Evolutionary conservation across 176 grass and related monocot genomes (phyloP).

Genomic region (Phoenix dactylifera): DNA sequence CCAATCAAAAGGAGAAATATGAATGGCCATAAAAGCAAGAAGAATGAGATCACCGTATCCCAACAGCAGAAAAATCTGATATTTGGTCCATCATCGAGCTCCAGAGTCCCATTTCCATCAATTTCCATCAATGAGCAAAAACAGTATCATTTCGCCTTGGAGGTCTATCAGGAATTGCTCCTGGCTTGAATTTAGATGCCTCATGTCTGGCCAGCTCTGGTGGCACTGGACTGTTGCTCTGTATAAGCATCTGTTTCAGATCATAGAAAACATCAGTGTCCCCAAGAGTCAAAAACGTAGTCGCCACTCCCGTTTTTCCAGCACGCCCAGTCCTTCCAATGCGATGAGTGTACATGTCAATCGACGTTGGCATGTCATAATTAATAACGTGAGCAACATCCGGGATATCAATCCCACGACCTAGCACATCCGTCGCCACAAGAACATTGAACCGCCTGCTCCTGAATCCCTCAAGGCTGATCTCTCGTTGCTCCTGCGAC

Average conservation of each 20-base stretch:
- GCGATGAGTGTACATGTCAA: conserved; percentile 92
- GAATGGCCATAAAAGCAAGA: too few relatives aligned
- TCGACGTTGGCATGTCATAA: conserved; percentile 73
- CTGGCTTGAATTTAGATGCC: conserved; percentile 93
- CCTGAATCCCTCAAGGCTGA: conserved; percentile 88
- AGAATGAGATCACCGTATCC: too few relatives aligned
- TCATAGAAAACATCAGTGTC: conserved; percentile 94
- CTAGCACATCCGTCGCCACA: conserved; percentile 92
- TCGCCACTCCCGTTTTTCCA: conserved; percentile 83
- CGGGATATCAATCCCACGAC: conserved; percentile 98
- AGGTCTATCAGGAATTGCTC: conserved; percentile 74
- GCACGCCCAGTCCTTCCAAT: conserved; percentile 94
- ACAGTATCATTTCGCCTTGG: conserved; percentile 83
- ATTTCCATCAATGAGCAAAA: conserved; percentile 37
- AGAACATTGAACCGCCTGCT: conserved; percentile 95
- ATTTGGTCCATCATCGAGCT: too few relatives aligned
- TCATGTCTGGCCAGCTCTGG: conserved; percentile 95
- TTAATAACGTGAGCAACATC: conserved; percentile 98
- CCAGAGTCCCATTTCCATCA: not conserved
- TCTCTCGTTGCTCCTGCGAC: conserved; percentile 94
- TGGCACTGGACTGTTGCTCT: conserved; percentile 91
- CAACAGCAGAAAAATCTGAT: too few relatives aligned
- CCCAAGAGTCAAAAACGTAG: conserved; percentile 79
- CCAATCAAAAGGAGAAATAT: too few relatives aligned
- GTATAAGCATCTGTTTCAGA: conserved; percentile 96